Evolutionary conservation across 768 basidiomycete genomes (phyloP).

Genomic region (Clathrus columnatus): DNA sequence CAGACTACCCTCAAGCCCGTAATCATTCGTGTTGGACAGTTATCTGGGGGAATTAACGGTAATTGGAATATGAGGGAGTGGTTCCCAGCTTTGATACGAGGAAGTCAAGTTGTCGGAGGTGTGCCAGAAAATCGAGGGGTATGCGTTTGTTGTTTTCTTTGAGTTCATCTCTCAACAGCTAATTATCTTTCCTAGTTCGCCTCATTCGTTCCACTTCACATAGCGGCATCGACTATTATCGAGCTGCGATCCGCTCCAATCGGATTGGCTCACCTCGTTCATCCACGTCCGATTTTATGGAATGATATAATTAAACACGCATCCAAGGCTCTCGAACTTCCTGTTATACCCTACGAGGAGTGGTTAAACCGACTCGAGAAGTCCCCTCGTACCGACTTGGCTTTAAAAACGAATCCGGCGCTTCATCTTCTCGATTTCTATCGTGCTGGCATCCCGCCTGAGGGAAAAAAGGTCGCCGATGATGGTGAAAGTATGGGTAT

Average conservation of each 20-base stretch:
- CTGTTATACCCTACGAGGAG: slow-evolving; percentile 23
- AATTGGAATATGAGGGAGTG: slow-evolving; percentile 31
- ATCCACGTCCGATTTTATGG: slow-evolving; percentile 24
- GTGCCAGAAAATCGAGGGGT: not conserved
- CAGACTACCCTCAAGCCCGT: slow-evolving; percentile 2
- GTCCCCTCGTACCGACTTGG: slow-evolving; percentile 2
- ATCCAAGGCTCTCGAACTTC: slow-evolving; percentile 13
- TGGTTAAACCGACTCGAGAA: slow-evolving; percentile 25
- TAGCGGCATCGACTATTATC: slow-evolving; percentile 29
- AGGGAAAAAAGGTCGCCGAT: not conserved
- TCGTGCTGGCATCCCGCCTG: slow-evolving; percentile 17
- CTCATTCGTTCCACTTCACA: slow-evolving; percentile 15
- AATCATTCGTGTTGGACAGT: slow-evolving; percentile 29
- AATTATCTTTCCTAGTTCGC: not conserved
- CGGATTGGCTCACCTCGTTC: slow-evolving; percentile 17
- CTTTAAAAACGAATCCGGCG: slow-evolving; percentile 17
- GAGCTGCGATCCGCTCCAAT: slow-evolving; percentile 19
- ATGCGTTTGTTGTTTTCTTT: not conserved
- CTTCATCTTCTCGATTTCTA: slow-evolving; percentile 22
- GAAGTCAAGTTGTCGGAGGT: slow-evolving; percentile 1
- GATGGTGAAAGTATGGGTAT: slow-evolving; percentile 1
- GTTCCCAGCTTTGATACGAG: slow-evolving; percentile 6
- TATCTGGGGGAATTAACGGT: slow-evolving; percentile 28
- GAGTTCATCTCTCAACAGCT: not conserved
- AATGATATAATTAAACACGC: slow-evolving; percentile 21